These are phyloP conservation scores for Murraya paniculata DNA, from an alignment of 345 rosid species.

Conservation along the genomic window DNA sequence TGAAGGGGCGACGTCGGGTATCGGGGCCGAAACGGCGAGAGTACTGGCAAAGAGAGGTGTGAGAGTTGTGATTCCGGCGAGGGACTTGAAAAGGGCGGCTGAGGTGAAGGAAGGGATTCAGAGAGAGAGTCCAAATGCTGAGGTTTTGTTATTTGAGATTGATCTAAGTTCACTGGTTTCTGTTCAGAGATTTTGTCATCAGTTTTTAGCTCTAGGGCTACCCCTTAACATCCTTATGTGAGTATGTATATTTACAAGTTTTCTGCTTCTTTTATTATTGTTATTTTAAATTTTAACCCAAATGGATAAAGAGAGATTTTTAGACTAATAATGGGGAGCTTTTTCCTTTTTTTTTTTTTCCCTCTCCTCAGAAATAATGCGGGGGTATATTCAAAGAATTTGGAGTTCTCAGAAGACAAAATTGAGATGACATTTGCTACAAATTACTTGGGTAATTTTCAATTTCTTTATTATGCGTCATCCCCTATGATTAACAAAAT, in stretches of 20 bases:
- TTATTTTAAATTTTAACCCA: not conserved
- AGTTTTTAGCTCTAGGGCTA: slow-evolving; percentile 61
- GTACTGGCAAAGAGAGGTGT: slow-evolving; percentile 83
- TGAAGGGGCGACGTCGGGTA: slow-evolving; percentile 91
- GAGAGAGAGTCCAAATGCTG: slow-evolving; percentile 60
- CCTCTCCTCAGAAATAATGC: slow-evolving; percentile 78
- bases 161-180: slow-evolving; percentile 86
- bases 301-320: not conserved
- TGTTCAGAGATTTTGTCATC: slow-evolving; percentile 57
- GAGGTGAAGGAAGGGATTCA: slow-evolving; percentile 52
- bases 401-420: slow-evolving; percentile 95
- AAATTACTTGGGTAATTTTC: slow-evolving; percentile 67
- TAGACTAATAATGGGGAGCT: not conserved
- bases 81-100: slow-evolving; percentile 71
- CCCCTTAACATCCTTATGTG: slow-evolving; percentile 91
- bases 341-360: slow-evolving; percentile 4
- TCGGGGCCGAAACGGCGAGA: slow-evolving; percentile 88
- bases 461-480: not conserved
- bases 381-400: slow-evolving; percentile 68
- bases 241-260: slow-evolving; percentile 18
- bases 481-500: no score
- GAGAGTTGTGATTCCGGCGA: slow-evolving; percentile 76
- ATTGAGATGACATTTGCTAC: slow-evolving; percentile 94
- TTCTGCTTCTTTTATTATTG: not conserved
- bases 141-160: slow-evolving; percentile 54